A percentile compares a stretch with the other conserved stretches of the same genome.
Conservation (phyloP, 306 rosid species). For the Quercus parvula region DNA sequence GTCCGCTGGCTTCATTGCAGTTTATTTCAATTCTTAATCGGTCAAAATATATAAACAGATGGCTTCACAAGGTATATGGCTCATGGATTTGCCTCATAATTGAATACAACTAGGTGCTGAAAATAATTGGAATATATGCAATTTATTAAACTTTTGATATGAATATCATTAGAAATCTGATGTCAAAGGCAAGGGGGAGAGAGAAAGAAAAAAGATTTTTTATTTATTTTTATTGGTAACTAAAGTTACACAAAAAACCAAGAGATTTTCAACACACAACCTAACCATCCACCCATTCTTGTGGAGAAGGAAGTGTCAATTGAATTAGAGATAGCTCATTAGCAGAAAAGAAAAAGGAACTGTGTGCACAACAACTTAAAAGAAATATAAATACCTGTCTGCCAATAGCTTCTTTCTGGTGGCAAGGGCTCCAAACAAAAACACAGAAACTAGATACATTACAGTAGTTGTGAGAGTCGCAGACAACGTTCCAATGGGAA, state of each 20-base stretch:
- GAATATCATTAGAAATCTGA: not conserved
- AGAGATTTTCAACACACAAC: no score
- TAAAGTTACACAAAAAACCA: no score
- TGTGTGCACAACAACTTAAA: not conserved
- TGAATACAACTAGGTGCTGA: not conserved
- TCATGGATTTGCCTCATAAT: not conserved
- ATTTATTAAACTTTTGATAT: not conserved
- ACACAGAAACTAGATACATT: slow-evolving; percentile 76
- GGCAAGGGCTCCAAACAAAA: slow-evolving; percentile 85
- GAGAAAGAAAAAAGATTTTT: not conserved
- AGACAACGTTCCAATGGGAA: slow-evolving; percentile 91
- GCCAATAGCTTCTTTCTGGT: slow-evolving; percentile 78
- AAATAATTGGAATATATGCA: not conserved
- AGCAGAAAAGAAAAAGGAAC: slow-evolving; percentile 4
- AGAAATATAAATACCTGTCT: slow-evolving; percentile 59
- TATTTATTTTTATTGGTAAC: no score
- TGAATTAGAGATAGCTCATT: no score
- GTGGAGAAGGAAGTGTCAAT: no score
- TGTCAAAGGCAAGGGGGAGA: not conserved
- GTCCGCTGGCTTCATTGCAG: not conserved
- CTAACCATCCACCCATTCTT: no score
- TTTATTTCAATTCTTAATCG: not conserved
- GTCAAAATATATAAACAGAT: not conserved
- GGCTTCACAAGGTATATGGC: not conserved
- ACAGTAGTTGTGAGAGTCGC: slow-evolving; percentile 77